These are phyloP conservation scores for Cenchrus americanus DNA, from an alignment of 176 grass and related monocot genomes.

Conservation along the genomic window DNA sequence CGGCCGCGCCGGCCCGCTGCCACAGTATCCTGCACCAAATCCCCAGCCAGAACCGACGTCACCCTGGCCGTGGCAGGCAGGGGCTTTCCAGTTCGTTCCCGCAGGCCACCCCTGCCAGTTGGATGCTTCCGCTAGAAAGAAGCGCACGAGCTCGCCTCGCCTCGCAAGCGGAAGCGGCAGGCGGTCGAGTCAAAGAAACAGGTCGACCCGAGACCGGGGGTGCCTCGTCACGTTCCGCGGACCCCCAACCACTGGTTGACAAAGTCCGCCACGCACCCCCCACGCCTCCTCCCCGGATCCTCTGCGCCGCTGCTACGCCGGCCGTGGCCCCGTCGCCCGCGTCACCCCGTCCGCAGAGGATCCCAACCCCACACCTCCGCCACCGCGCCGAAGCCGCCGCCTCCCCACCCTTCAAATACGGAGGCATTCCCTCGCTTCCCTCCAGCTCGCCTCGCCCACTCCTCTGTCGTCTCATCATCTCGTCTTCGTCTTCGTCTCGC, in stretches of 20 bases:
- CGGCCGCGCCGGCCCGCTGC: too few species aligned
- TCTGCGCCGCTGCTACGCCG: not conserved
- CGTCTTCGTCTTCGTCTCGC: not conserved
- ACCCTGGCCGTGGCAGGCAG: too few species aligned
- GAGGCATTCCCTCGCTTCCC: not conserved
- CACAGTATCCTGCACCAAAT: too few species aligned
- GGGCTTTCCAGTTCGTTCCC: too few species aligned
- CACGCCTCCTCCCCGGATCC: constrained; percentile 1
- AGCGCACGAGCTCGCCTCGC: too few species aligned
- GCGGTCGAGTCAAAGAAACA: constrained; percentile 33
- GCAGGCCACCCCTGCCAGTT: too few species aligned
- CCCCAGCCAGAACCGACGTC: too few species aligned
- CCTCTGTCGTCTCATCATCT: not conserved
- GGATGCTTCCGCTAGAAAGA: too few species aligned
- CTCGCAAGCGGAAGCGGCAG: not conserved
- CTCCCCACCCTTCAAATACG: constrained; percentile 47
- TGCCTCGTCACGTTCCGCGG: not conserved
- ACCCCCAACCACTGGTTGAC: constrained; percentile 43
- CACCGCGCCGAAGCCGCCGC: not conserved
- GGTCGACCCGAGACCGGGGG: not conserved
- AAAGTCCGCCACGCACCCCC: constrained; percentile 25
- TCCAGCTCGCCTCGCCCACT: not conserved
- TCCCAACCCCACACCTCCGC: not conserved
- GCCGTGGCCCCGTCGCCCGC: too few species aligned
- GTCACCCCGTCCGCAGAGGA: not conserved